Base-by-base conservation (phyloP, 2,329 filamentous ascomycete genomes). In the Fusarium siculi region DNA sequence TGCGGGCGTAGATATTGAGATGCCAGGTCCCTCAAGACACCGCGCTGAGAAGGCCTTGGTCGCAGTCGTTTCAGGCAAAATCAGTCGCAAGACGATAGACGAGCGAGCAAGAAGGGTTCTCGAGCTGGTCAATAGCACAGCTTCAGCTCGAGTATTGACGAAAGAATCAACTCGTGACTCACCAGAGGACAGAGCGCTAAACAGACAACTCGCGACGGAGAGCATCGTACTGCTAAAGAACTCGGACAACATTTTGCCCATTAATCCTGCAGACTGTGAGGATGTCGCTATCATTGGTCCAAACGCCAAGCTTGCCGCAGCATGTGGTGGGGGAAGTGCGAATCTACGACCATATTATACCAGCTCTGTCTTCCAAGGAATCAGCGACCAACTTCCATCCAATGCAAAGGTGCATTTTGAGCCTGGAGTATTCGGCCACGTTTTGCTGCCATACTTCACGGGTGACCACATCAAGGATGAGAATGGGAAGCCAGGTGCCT, bases 211-310 rank as follows among this genome's bases (percentile, higher is more conserved):
- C 18, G 66, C 68, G 6, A 39, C 49, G 0, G 66, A 72, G 52
- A 89, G 88, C 3, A 87, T 92, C 15, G 90, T 92, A 1, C 84
- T 93, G 23, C 82, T 93, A 50, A 92, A 92, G 81, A 93, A 93
- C 70, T 85, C 90, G 30, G 84, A 84, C 9, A 82, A 82, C 21
- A 79, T 89, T 4, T 82, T 93, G 1, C 91, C 91, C 0, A 78
- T 89, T 15, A 19, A 21, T 8, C 9, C 49, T 21, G 5, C 44
- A n/a, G 28, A 70, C 4, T 54, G 43, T 57, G 82, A 85, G 64
- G 82, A 84, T 9, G 80, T 88, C 19, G 84, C 87, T 16, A 82
- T 89, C 23, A 88, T 90, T 64, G 88, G 87, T 7, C 87, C 87
- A 11, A 89, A 89, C 64, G 82, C 87, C 16, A 86, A 85, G 55